Percentiles rank a stretch among this genome's conserved stretches.
These are phyloP conservation scores for Rubroboletus pulcherrimus DNA, from an alignment of 768 basidiomycete genomes.

Conservation along the genomic window DNA sequence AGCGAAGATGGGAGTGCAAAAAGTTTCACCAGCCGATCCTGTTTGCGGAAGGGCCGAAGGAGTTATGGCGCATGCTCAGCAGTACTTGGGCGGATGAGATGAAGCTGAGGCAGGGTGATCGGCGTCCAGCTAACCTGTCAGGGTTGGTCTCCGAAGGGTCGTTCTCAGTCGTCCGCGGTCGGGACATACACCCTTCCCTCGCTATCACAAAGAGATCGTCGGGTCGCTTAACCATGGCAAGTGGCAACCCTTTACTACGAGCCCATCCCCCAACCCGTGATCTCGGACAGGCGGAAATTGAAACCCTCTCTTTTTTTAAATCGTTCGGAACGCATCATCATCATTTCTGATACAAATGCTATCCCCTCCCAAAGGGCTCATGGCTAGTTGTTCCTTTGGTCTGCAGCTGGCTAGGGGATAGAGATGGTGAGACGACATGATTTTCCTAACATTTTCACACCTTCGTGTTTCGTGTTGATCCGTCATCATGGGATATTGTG, in stretches of 20 bases:
- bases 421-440: too few species aligned
- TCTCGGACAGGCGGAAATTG: conserved; percentile 4
- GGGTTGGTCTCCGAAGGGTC: too few species aligned
- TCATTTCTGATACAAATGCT: not conserved
- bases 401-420: too few species aligned
- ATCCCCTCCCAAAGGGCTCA: not conserved
- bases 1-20: too few species aligned
- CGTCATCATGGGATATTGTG: too few species aligned
- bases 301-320: not conserved
- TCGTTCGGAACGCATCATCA: not conserved
- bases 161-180: too few species aligned
- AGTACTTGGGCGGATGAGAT: not conserved
- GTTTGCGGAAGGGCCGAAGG: not conserved
- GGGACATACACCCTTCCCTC: not conserved
- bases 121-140: too few species aligned
- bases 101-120: too few species aligned
- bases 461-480: too few species aligned
- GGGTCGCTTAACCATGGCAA: not conserved
- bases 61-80: not conserved
- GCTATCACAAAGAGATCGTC: not conserved
- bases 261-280: not conserved
- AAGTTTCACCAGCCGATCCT: not conserved
- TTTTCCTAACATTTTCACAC: too few species aligned
- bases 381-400: too few species aligned
- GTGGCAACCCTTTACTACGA: not conserved